These are phyloP conservation scores for Aspergillus steynii DNA, from an alignment of 495 filamentous ascomycete species.

Conservation along the genomic window DNA sequence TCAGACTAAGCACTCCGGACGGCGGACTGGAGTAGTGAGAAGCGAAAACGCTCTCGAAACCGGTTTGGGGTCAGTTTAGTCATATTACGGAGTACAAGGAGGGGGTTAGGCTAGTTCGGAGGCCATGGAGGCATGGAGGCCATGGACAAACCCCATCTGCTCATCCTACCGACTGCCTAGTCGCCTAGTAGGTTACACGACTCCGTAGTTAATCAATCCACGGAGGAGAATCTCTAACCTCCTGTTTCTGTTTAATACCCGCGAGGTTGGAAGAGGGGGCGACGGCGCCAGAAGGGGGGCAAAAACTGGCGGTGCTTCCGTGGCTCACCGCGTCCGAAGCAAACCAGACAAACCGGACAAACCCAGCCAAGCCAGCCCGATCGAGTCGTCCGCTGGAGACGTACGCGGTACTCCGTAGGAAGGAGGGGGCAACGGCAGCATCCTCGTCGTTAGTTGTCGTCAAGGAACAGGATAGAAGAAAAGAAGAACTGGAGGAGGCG, in stretches of 20 bases:
- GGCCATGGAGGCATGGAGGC: too few relatives aligned
- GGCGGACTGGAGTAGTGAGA: too few relatives aligned
- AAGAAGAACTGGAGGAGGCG: conserved; percentile 6
- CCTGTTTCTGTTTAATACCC: background rate
- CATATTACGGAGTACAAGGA: background rate
- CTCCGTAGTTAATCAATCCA: background rate
- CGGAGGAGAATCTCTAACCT: background rate
- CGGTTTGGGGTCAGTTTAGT: too few relatives aligned
- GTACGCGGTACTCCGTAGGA: background rate
- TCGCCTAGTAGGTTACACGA: background rate
- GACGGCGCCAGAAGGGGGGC: background rate
- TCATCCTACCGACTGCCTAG: background rate
- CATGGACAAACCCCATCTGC: background rate
- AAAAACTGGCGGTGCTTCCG: background rate
- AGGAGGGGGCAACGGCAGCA: background rate
- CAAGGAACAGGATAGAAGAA: background rate
- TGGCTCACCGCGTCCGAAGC: too few relatives aligned
- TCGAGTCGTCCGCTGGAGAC: too few relatives aligned
- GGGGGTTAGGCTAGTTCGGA: background rate
- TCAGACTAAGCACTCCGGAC: too few relatives aligned
- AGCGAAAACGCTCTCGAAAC: too few relatives aligned
- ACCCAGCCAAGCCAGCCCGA: background rate
- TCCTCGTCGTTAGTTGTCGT: background rate
- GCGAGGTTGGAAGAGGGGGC: background rate
- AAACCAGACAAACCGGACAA: background rate